Conservation (phyloP, 345 rosid genomes). For the Turritis glabra region DNA sequence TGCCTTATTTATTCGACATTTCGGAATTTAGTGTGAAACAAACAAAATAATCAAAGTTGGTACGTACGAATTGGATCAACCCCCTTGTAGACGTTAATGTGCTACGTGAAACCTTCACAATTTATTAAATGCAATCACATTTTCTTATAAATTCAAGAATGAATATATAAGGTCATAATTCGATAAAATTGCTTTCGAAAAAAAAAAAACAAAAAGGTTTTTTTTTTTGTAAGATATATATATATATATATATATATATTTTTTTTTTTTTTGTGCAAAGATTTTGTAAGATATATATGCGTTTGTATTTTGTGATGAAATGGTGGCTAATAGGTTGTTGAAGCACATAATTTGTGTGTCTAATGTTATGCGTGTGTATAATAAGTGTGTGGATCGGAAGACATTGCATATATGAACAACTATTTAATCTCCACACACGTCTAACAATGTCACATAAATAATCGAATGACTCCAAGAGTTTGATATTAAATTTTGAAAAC, state of each 20-base stretch:
- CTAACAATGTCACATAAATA: background rate
- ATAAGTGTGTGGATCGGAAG: constrained; percentile 4
- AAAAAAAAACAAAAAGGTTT: no score
- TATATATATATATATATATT: background rate
- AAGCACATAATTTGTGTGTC: constrained; percentile 26
- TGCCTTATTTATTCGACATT: background rate
- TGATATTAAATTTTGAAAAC: background rate
- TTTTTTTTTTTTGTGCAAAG: no score
- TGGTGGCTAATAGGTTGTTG: constrained; percentile 29
- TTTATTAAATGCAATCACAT: background rate
- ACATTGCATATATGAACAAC: background rate
- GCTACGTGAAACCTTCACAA: background rate
- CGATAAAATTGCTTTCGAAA: background rate
- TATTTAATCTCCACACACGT: background rate
- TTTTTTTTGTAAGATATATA: background rate
- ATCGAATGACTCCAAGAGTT: background rate
- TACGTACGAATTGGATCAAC: background rate
- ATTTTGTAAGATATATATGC: background rate
- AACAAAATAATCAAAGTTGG: constrained; percentile 7
- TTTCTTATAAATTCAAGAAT: background rate
- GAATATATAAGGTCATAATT: background rate
- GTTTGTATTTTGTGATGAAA: constrained; percentile 1
- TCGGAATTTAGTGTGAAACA: background rate
- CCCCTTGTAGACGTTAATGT: background rate
- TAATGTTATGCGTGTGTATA: constrained; percentile 20